Base-by-base conservation (phyloP, 495 filamentous ascomycete species). In the Talaromyces proteolyticus region DNA sequence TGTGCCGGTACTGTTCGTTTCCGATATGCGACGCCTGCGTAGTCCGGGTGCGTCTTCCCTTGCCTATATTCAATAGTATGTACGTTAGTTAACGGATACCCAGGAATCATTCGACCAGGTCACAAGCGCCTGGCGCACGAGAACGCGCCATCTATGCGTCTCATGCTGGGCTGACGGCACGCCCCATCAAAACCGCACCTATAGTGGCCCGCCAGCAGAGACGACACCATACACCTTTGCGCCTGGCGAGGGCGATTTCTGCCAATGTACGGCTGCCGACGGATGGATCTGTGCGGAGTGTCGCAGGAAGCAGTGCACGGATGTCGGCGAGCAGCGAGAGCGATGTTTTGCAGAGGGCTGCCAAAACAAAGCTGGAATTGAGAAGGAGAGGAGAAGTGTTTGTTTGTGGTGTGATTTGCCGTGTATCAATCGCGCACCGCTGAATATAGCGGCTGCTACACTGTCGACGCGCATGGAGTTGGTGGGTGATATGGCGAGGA, bases 1-100 rank as follows among this genome's bases (percentile, higher is more conserved):
- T 54, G 37, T 63, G 60, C 34, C 56, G 54, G 8, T 47, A 55
- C 40, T 63, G 60, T 41, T 59, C 56, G n/a, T 54, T 57, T 40
- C 60, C 60, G 17, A 43, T 62, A 17, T 63, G 60, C 43, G 60
- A 63, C 29, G 56, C 51, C 25, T 63, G 60, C 25, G 49, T 63
- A 12, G 57, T 63, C 40, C 55, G 54, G 43, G 56, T 49, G 12
- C 10, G 47, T 41, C 1, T 19, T n/a, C 34, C 7, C 18, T 20
- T 20, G 3, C 6, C 18, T 16, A 6, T 25, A n/a, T n/a, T n/a
- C n/a, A n/a, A n/a, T n/a, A n/a, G n/a, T n/a, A n/a, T n/a, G n/a
- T n/a, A n/a, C n/a, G 29, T 2, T 4, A 14, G 29, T 14, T 34
- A 34, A 34, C 29, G 1, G 8, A 34, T 10, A 4, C 14, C 23